Percentiles rank a stretch among this genome's conserved stretches.
These are phyloP conservation scores for Chamaenerion angustifolium DNA, from an alignment of 345 rosid species.

Conservation along the genomic window DNA sequence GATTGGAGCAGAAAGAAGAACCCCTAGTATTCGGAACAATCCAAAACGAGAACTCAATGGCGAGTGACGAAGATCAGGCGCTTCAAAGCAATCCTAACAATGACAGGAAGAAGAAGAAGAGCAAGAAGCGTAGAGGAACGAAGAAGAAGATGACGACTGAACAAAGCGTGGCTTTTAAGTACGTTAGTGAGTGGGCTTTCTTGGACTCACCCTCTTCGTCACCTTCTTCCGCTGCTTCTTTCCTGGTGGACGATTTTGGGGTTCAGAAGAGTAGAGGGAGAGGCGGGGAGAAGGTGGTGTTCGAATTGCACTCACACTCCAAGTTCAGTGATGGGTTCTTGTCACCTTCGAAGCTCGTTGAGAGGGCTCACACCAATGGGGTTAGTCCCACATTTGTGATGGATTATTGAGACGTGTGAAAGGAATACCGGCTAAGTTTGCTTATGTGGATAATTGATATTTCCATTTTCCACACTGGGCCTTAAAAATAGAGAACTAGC, in stretches of 20 bases:
- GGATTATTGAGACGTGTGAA: too few relatives aligned
- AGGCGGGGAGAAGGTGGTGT: slow-evolving; percentile 32
- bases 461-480: too few relatives aligned
- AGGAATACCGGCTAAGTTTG: too few relatives aligned
- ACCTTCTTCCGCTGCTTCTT: slow-evolving; percentile 19
- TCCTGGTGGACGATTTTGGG: slow-evolving; percentile 40
- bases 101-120: slow-evolving; percentile 39
- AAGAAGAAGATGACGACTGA: slow-evolving; percentile 64
- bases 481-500: too few relatives aligned
- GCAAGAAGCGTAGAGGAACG: slow-evolving; percentile 66
- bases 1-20: too few relatives aligned
- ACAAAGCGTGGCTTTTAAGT: slow-evolving; percentile 48
- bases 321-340: slow-evolving; percentile 87
- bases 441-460: too few relatives aligned
- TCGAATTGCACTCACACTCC: slow-evolving; percentile 87
- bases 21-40: too few relatives aligned
- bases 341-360: slow-evolving; percentile 82
- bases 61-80: background rate
- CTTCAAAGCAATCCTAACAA: slow-evolving; percentile 7
- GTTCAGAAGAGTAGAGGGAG: slow-evolving; percentile 28
- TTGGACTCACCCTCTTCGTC: slow-evolving; percentile 22
- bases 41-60: too few relatives aligned
- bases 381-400: slow-evolving; percentile 23
- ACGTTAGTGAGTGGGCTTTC: slow-evolving; percentile 61
- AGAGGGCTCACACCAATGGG: slow-evolving; percentile 79